Conservation (phyloP, 345 rosid species). For the Pistacia atlantica region DNA sequence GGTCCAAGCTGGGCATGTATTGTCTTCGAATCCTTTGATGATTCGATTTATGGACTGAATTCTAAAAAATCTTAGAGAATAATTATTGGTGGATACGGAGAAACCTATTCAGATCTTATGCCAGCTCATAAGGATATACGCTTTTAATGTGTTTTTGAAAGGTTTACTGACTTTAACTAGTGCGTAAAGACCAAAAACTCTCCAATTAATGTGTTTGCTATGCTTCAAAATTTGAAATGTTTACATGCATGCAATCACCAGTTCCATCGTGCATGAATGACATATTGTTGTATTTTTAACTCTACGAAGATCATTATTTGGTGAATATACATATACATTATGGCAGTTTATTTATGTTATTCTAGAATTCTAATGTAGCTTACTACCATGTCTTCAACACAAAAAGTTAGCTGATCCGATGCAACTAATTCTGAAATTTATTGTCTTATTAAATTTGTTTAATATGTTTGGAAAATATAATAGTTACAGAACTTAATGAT, state of each 20-base stretch:
- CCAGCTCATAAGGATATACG: not conserved
- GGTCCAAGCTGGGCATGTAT: not conserved
- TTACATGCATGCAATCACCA: not conserved
- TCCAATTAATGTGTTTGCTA: not conserved
- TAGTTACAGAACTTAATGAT: not conserved
- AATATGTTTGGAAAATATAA: not conserved
- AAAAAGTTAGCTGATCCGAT: too few species aligned
- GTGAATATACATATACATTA: not conserved
- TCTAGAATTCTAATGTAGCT: too few species aligned
- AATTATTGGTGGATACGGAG: not conserved
- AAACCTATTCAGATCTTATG: not conserved
- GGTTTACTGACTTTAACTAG: not conserved
- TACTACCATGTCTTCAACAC: too few species aligned
- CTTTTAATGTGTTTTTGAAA: not conserved
- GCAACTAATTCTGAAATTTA: not conserved
- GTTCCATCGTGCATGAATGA: not conserved
- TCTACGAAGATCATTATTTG: not conserved
- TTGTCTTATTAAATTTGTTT: not conserved
- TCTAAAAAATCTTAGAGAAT: too few species aligned
- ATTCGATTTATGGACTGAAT: not conserved
- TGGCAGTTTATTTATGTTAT: too few species aligned
- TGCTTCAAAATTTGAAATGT: not conserved
- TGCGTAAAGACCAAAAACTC: not conserved
- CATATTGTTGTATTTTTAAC: not conserved
- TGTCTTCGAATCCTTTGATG: not conserved